Base-by-base conservation (phyloP, 192 early-diverging fungal species). In the Linnemannia exigua region DNA sequence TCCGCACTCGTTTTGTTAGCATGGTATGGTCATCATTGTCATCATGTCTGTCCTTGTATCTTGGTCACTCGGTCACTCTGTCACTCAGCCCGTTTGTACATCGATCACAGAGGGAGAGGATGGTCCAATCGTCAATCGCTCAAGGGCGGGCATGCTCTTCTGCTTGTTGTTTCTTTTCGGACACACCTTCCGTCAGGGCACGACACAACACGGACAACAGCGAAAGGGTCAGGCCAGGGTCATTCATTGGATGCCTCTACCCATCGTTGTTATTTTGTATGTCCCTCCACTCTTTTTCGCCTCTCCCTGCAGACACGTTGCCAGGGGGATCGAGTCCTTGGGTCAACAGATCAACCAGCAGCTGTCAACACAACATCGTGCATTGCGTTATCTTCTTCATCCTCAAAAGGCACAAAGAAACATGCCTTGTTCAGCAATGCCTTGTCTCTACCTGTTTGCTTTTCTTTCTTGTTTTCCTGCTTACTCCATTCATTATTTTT, bases 291-390 rank as follows among this genome's bases (percentile, higher is more conserved):
- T 54, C 52, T n/a, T n/a, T 25, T 54, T 54, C 22, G 52, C 52
- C 52, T n/a, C n/a, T 54, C n/a, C 52, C 52, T 54, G 52, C 52
- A n/a, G 22, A 54, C 52, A 54, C 52, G 52, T 54, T 54, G 52
- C 22, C n/a, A 25, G 52, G 17, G 52, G 51, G 52, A n/a, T 54
- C 52, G 52, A 52, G 19, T 25, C 7, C 22, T 54, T 54, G 8
- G 52, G 52, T 54, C 52, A 54, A 54, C 52, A 54, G 52, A 25
- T 54, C 52, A 54, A 25, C n/a, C n/a, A n/a, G n/a, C 52, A 54
- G 52, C 12, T 25, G n/a, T 54, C n/a, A 16, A 50, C 20, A 50
- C 48, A 3, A 17, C 4, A 19, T 50, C 20, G 15, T 54, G 5
- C 25, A 8, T 54, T n/a, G 20, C n/a, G n/a, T n/a, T n/a, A n/a